Percentiles rank a stretch among this genome's conserved stretches.
Conservation (phyloP, 345 rosid genomes). For the Acer yangbiense region DNA sequence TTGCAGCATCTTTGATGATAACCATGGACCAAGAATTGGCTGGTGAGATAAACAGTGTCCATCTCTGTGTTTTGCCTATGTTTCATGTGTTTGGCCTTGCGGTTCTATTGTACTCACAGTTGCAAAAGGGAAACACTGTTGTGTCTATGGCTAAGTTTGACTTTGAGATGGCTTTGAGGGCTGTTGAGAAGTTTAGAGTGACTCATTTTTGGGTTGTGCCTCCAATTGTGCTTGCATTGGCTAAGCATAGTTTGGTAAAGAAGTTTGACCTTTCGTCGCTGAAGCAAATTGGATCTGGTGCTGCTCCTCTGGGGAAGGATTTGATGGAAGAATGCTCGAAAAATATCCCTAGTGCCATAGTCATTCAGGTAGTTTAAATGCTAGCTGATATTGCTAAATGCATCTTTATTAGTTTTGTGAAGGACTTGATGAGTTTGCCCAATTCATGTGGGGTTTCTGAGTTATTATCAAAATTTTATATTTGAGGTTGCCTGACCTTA, state of each 20-base stretch:
- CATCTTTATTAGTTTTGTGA: not conserved
- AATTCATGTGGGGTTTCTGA: not conserved
- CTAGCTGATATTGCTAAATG: not conserved
- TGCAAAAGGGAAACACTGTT: conserved; percentile 62
- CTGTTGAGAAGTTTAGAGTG: conserved; percentile 58
- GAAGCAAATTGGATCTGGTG: conserved; percentile 72
- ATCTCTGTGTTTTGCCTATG: conserved; percentile 80
- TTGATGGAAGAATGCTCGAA: conserved; percentile 76
- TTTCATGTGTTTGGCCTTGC: conserved; percentile 85
- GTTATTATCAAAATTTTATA: not conserved
- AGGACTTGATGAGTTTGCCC: not conserved
- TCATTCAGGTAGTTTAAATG: conserved; percentile 57
- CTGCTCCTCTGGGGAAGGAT: conserved; percentile 91
- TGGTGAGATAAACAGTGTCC: conserved; percentile 51
- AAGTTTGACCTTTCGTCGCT: conserved; percentile 73
- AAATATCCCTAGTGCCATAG: conserved; percentile 54
- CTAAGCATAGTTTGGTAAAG: conserved; percentile 60
- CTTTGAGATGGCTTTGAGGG: conserved; percentile 50
- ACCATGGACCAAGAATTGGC: conserved; percentile 52
- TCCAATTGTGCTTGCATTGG: conserved; percentile 74
- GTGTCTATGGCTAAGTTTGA: conserved; percentile 77
- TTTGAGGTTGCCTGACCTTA: not conserved
- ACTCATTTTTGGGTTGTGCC: conserved; percentile 89
- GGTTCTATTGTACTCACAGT: conserved; percentile 49
- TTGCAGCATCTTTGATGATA: conserved; percentile 60